phyloP scores from a whole-genome alignment of 805 yeast genomes.

The Saccharomycopsis oosterbeekiorum region DNA sequence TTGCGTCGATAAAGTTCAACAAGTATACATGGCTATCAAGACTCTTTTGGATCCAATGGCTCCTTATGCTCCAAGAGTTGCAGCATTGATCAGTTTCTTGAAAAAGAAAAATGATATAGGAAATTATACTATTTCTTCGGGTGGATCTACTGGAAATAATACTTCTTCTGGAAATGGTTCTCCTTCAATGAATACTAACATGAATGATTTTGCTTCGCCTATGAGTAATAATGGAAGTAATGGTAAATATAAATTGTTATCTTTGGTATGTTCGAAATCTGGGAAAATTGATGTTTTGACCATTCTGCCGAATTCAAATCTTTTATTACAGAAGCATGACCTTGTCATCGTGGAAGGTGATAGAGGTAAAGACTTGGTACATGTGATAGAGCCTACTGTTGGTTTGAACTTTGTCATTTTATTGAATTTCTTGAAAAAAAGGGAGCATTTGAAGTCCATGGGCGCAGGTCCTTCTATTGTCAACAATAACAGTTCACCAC shows the following conservation, averaged over 20 bases:
- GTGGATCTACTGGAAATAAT: background rate
- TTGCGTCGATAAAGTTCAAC: slow-evolving; percentile 32
- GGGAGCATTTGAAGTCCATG: slow-evolving; percentile 51
- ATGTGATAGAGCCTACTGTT: slow-evolving; percentile 58
- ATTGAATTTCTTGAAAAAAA: slow-evolving; percentile 64
- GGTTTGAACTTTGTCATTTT: slow-evolving; percentile 57
- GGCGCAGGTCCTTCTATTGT: slow-evolving; percentile 21
- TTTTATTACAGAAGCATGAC: slow-evolving; percentile 48
- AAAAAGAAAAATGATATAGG: slow-evolving; percentile 16
- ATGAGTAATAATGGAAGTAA: slow-evolving; percentile 3
- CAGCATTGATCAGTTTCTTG: slow-evolving; percentile 7
- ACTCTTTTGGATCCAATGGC: slow-evolving; percentile 16
- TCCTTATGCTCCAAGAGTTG: slow-evolving; percentile 12
- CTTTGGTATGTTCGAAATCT: slow-evolving; percentile 46
- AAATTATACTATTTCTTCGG: background rate
- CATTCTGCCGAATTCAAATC: slow-evolving; percentile 54
- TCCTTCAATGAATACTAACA: slow-evolving; percentile 8
- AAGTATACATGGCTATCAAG: slow-evolving; percentile 23
- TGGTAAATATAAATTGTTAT: slow-evolving; percentile 27
- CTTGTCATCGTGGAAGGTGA: slow-evolving; percentile 77
- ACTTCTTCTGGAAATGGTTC: slow-evolving; percentile 19
- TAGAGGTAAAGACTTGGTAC: slow-evolving; percentile 70
- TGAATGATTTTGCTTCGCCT: background rate
- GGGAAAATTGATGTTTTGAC: slow-evolving; percentile 65
- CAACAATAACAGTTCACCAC: background rate